Conservation (phyloP, 2,329 filamentous ascomycete species). For the Sordariomycetes sp. region DNA sequence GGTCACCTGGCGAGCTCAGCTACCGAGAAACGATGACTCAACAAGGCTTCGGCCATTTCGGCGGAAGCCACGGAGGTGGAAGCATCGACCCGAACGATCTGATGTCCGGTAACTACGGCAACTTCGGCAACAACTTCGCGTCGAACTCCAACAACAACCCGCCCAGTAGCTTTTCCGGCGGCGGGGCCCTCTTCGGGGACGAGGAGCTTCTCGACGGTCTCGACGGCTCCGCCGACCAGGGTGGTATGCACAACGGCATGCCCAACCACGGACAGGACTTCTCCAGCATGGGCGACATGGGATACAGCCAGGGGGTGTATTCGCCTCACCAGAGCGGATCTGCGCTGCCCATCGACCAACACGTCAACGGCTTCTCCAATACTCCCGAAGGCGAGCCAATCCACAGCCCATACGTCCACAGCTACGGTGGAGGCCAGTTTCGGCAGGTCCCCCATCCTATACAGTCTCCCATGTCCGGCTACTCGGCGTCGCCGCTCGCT, state of each 20-base stretch:
- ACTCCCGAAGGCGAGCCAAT: slow-evolving; percentile 88
- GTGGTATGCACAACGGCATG: slow-evolving; percentile 31
- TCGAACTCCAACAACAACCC: slow-evolving; percentile 40
- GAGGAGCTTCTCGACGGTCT: slow-evolving; percentile 79
- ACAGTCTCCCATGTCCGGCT: slow-evolving; percentile 25
- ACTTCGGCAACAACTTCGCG: slow-evolving; percentile 48
- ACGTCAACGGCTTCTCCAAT: slow-evolving; percentile 75
- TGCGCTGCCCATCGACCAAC: slow-evolving; percentile 51
- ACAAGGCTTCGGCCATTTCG: slow-evolving; percentile 46
- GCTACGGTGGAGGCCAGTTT: slow-evolving; percentile 70
- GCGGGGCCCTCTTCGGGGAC: slow-evolving; percentile 71
- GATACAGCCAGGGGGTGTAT: slow-evolving; percentile 44
- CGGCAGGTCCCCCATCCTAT: slow-evolving; percentile 49
- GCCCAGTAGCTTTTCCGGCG: slow-evolving; percentile 63
- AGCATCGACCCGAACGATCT: slow-evolving; percentile 81
- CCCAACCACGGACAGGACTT: slow-evolving; percentile 46
- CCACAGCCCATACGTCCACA: slow-evolving; percentile 76
- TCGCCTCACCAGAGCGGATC: slow-evolving; percentile 42
- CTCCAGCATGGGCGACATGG: slow-evolving; percentile 40
- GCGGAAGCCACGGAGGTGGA: slow-evolving; percentile 39
- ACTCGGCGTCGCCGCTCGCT: slow-evolving; percentile 26
- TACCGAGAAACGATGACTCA: slow-evolving; percentile 5
- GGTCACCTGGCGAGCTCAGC: background rate
- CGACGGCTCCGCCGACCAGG: slow-evolving; percentile 42
- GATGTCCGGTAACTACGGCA: slow-evolving; percentile 51